Base-by-base conservation (phyloP, 1,284 basidiomycete genomes). In the Sparassis latifolia region DNA sequence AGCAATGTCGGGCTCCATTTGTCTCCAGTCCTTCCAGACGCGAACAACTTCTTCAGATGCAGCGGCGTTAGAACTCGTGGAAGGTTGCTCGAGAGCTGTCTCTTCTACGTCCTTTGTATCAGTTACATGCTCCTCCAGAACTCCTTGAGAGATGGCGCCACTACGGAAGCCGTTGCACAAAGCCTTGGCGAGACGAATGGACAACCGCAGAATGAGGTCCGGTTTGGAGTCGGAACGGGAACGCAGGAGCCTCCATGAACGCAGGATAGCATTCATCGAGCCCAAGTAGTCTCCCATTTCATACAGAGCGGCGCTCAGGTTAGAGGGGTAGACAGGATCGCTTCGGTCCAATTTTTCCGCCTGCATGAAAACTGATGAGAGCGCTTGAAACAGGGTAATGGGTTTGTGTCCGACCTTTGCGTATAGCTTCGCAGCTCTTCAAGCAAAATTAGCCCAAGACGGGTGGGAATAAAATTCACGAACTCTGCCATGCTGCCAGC, bases 301-400 rank as follows among this genome's bases (percentile, higher is more conserved):
- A 53, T 63, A 69, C 2, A 68, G 45, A 1, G 68, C 65, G 0
- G 68, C 66, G 40, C 68, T 70, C 28, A 67, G 54, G 47, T 70
- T 70, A 1, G 68, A 65, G 0, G 67, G 62, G 49, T 69, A 68
- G 0, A 58, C 55, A 4, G 55, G 45, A 45, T 62, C 52, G 7
- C 10, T 45, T 2, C 50, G 47, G 10, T 54, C 53, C 3, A 47
- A 40, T 10, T 45, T 32, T 35, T 60, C 56, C 30, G 62, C 57
- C 55, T 55, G 33, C 30, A 10, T 27, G 20, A 20, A 20, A 20
- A 20, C 20, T 20, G 20, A 20, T 20, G 20, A 20, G 20, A 20
- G 20, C 20, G 20, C 20, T 20, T 20, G 20, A 20, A 20, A 20
- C 20, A 20, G 20, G 20, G 20, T 20, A 20, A 20, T 20, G 20